Evolutionary conservation across 2,329 filamentous ascomycete species (phyloP), one percentile per base, ranked within the genome.

Genomic region (Anthostomella pinea): DNA sequence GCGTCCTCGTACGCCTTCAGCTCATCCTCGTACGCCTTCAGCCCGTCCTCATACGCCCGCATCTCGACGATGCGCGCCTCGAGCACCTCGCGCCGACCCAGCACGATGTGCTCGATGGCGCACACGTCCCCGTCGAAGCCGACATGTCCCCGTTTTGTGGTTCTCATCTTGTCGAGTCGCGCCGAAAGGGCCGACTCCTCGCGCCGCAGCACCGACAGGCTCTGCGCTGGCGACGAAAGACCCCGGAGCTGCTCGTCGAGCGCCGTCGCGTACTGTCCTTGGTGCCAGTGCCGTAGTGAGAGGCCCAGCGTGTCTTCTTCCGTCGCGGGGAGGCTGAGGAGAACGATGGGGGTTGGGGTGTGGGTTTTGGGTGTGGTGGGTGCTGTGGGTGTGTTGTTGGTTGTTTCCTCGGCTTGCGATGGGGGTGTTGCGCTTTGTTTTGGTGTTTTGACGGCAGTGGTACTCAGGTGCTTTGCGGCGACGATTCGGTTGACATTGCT

Each of bases 81-180:
- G 8, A 45, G 3, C 15, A 41, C 31, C 25, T 45, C 34, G 4
- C 6, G 14, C 15, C 41, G 37, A 27, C 38, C 38, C 10, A 9
- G 27, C 9, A 33, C 14, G 10, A 28, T 16, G 8, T 26, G 21
- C 10, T 23, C 16, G 8, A 42, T 15, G 10, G 23, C 27, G 9
- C 15, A 17, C 16, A 35, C 22, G 17, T 20, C 27, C 3, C 6
- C 19, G 23, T 22, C 21, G 15, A 30, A 39, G n/a, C 16, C 22
- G 6, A 18, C 17, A 16, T 39, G 22, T 13, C 26, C 6, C 17
- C 17, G 17, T n/a, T 11, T 14, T 13, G 8, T 29, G 17, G n/a
- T 16, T 15, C 19, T 17, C 15, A 33, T 24, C 10, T 30, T 22
- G 16, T 37, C 6, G 14, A 26, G 19, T 28, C 36, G 29, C 11